Evolutionary conservation across 768 basidiomycete species (phyloP), one percentile per base, ranked within the genome.

Genomic region (Podaxis sp.): DNA sequence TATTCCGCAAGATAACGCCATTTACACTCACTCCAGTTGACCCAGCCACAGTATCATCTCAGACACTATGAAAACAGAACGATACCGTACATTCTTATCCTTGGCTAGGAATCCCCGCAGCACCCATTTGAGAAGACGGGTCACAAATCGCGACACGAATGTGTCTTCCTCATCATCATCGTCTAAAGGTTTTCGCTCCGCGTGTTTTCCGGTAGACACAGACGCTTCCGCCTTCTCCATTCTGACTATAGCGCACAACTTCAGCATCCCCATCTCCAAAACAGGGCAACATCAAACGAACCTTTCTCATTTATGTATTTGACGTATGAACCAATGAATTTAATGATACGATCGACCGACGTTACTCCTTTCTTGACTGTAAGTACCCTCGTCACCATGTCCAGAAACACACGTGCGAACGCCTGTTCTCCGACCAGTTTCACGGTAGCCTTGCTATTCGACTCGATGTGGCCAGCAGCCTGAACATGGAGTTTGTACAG

Each of bases 61-160:
- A 0, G 91, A 88, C n/a, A 96, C 85, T 22, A 92, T 76, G 58
- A 91, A 90, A 0, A 93, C 82, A 54, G 85, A 86, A 33, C 95
- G 86, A 69, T 88, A 96, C 15, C 96, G 84, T 24, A 91, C 88
- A 51, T 82, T 81, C 78, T 97, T 98, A 79, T 96, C 94, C 74
- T 97, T 98, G 1, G 95, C 93, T 3, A 80, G 68, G 74, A 95
- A 95, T 2, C 95, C 96, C 65, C 85, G 83, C 61, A 94, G 75
- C 24, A 98, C 75, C 78, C 87, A 93, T 53, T 82, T 82, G 47
- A 95, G 76, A 7, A 94, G 75, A 43, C 84, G 80, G 3, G 83
- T 75, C 1, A 89, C 77, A 68, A 96, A 91, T 64, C 93, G 80
- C 0, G 91, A 81, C 0, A 85, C 81, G 0, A 87, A 74, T 0